phyloP scores from a whole-genome alignment of 768 basidiomycete species.

The Rhodotorula kratochvilovae region DNA sequence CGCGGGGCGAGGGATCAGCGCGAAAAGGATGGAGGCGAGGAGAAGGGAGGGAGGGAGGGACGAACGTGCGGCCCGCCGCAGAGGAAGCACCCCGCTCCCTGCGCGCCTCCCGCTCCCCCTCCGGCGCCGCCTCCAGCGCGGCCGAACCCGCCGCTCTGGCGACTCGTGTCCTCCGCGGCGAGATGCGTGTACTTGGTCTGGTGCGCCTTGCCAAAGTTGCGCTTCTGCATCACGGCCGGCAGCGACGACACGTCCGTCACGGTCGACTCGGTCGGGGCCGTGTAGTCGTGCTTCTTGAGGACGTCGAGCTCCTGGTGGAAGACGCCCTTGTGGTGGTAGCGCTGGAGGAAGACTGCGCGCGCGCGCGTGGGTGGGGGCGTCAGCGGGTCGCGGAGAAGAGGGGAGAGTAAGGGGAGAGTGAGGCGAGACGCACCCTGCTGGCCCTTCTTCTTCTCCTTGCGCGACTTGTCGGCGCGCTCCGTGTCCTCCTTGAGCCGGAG shows the following conservation, averaged over 20 bases:
- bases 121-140: neutral
- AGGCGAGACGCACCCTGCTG: slow-evolving; percentile 27
- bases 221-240: slow-evolving; percentile 92
- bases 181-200: slow-evolving; percentile 95
- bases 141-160: slow-evolving; percentile 23
- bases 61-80: slow-evolving; percentile 86
- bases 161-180: slow-evolving; percentile 78
- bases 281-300: slow-evolving; percentile 74
- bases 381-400: no score
- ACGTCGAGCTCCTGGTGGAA: slow-evolving; percentile 97
- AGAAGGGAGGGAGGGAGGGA: neutral
- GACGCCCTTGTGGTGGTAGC: slow-evolving; percentile 99
- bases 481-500: slow-evolving; percentile 87
- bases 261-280: slow-evolving; percentile 81
- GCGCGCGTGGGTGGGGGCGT: slow-evolving; percentile 41
- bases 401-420: no score
- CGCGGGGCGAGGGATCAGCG: fast-evolving
- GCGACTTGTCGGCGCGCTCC: slow-evolving; percentile 71
- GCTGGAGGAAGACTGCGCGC: slow-evolving; percentile 70
- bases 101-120: slow-evolving; percentile 40
- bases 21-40: neutral
- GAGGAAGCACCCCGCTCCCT: slow-evolving; percentile 61
- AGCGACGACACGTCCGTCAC: slow-evolving; percentile 75
- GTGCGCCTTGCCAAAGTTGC: slow-evolving; percentile 65
- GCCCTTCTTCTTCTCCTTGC: slow-evolving; percentile 64